Evolutionary conservation across 495 filamentous ascomycete genomes (phyloP).

Genomic region (Cercophora newfieldiana): DNA sequence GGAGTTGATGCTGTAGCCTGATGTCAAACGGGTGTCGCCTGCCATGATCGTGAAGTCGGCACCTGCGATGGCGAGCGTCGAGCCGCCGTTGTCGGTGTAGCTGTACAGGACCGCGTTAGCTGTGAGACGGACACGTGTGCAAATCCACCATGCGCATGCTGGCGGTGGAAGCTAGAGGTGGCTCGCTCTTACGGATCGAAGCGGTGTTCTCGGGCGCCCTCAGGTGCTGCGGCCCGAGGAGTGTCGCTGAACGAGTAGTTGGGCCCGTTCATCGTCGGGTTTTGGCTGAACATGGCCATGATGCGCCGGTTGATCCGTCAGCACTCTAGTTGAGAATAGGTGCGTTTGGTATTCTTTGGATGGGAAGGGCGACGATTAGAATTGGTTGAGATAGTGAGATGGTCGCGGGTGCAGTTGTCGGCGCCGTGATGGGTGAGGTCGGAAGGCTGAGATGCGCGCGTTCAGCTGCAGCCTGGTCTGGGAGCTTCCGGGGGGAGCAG

Average conservation of each 20-base stretch:
- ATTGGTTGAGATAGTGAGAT: constrained; percentile 8
- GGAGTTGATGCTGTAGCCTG: constrained; percentile 98
- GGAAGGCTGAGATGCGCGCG: neutral
- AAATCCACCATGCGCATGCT: neutral
- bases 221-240: constrained; percentile 43
- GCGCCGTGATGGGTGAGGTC: constrained; percentile 1
- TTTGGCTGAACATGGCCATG: constrained; percentile 63
- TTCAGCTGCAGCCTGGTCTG: constrained; percentile 47
- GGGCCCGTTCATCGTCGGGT: constrained; percentile 60
- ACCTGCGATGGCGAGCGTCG: constrained; percentile 91
- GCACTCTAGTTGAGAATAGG: neutral
- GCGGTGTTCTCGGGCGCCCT: constrained; percentile 65
- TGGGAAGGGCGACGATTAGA: neutral
- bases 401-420: neutral
- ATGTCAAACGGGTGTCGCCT: constrained; percentile 91
- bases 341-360: neutral
- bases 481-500: constrained; percentile 6
- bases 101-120: constrained; percentile 43
- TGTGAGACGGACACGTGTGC: neutral
- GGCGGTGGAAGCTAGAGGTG: neutral
- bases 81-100: constrained; percentile 97
- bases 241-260: constrained; percentile 59
- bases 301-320: neutral
- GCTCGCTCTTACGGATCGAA: constrained; percentile 82
- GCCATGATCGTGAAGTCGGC: constrained; percentile 93